These are phyloP conservation scores for Medicago lupulina DNA, from an alignment of 306 rosid genomes.

Conservation along the genomic window DNA sequence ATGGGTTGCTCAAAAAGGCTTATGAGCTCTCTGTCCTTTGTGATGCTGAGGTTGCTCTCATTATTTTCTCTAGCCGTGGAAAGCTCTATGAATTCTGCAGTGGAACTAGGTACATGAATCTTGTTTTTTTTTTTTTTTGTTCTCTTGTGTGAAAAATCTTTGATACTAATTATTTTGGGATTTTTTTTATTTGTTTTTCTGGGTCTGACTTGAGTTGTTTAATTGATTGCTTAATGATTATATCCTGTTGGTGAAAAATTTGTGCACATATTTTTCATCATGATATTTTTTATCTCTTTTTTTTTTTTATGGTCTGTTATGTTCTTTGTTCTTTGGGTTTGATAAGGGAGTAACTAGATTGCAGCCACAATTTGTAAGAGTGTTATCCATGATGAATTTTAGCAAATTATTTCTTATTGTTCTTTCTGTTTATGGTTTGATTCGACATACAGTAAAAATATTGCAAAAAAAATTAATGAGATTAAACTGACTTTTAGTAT, in stretches of 20 bases:
- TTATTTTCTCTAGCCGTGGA: conserved; percentile 78
- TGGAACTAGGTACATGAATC: conserved; percentile 54
- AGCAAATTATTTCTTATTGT: no score
- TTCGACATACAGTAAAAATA: no score
- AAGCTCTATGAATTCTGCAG: conserved; percentile 89
- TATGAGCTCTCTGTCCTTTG: conserved; percentile 85
- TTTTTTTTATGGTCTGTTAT: background rate
- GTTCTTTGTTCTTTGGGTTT: conserved; percentile 36
- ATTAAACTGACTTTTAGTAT: no score
- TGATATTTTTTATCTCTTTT: background rate
- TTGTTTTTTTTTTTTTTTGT: background rate
- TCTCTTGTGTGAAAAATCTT: background rate
- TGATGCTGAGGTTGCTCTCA: conserved; percentile 86
- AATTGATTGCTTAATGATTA: conserved; percentile 31
- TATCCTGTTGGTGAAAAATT: conserved; percentile 6
- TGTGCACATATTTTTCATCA: background rate
- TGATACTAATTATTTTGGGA: background rate
- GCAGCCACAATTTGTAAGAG: background rate
- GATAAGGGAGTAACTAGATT: background rate
- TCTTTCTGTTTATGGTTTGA: no score
- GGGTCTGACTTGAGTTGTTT: background rate
- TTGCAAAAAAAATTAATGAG: no score
- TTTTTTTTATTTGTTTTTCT: background rate
- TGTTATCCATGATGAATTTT: no score
- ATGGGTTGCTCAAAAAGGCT: conserved; percentile 83